Conservation (phyloP, 495 filamentous ascomycete species). For the Thozetella sp. region DNA sequence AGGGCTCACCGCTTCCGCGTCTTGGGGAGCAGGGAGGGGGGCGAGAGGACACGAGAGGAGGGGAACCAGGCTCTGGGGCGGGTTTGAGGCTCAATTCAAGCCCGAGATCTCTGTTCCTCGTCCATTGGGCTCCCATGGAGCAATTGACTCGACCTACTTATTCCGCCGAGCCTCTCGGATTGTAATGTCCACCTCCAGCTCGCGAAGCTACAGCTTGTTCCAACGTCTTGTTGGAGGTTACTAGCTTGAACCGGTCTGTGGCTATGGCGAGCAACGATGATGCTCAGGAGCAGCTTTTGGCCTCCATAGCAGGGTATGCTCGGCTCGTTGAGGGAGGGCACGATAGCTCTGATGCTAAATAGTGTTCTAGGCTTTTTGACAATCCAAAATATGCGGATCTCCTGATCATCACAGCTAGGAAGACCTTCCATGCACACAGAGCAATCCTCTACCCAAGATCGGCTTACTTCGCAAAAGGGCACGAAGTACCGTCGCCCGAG, state of each 20-base stretch:
- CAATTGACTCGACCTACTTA: not conserved
- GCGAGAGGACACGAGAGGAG: no score
- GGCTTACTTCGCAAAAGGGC: slow-evolving; percentile 28
- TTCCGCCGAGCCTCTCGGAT: not conserved
- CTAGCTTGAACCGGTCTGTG: no score
- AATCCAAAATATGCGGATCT: slow-evolving; percentile 31
- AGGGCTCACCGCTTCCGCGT: not conserved
- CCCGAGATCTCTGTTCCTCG: no score
- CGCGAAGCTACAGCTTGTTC: no score
- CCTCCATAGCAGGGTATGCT: not conserved
- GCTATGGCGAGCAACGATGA: not conserved
- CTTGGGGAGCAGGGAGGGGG: no score
- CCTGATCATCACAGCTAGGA: slow-evolving; percentile 22
- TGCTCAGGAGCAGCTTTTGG: slow-evolving; percentile 2
- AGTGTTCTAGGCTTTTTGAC: not conserved
- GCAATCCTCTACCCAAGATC: slow-evolving; percentile 34
- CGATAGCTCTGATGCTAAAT: not conserved
- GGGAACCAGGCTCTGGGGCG: no score
- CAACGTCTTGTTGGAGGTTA: no score
- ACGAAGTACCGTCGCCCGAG: not conserved
- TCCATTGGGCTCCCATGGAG: no score
- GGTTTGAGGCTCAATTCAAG: no score
- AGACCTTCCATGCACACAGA: slow-evolving; percentile 34
- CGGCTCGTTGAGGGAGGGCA: not conserved
- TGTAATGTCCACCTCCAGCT: not conserved